Base-by-base conservation (phyloP, 2,329 filamentous ascomycete species). In the Pseudomassariella vexata region DNA sequence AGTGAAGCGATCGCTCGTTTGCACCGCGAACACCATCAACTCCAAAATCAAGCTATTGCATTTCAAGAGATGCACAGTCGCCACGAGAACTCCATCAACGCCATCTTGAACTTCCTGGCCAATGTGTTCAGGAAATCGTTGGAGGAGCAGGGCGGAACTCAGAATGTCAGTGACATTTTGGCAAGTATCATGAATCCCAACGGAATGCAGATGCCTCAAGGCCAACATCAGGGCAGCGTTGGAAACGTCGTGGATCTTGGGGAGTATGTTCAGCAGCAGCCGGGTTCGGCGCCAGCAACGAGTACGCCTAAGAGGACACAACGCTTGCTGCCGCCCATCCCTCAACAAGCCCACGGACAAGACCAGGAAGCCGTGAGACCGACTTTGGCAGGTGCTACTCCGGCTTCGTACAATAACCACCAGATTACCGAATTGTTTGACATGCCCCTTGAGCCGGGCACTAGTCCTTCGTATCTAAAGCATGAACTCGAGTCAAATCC, bases 51-150 rank as follows among this genome's bases (percentile, higher is more conserved):
- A 57, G 89, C 90, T 0, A 73, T 85, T 26, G 80, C 85, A 36
- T 95, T 95, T 54, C 89, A 96, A 57, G 84, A 78, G 37, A 79
- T 94, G 53, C 90, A 96, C 52, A 88, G 90, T 46, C 81, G 92
- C n/a, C 92, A 98, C 51, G 92, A 98, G 55, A 95, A 90, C 54
- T 95, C 90, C 1, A 96, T 98, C 60, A 96, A 95, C 52, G 90
- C 90, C n/a, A 96, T 98, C 40, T 72, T 98, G 24, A 94, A 89
- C 30, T 96, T 98, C 57, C 72, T 98, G 14, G 92, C 90, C 27
- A 96, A 94, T 9, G 90, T 98, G 24, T 98, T 96, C 62, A 84
- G 94, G 41, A 83, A 94, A 50, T 94, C 87, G 41, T 64, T 98
- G 30, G 89, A 95, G 53, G 86, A 89, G 21, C 83, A 90, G 47